phyloP scores from a whole-genome alignment of 108 stramenopile species.

The Nannochloropsis granulata region DNA sequence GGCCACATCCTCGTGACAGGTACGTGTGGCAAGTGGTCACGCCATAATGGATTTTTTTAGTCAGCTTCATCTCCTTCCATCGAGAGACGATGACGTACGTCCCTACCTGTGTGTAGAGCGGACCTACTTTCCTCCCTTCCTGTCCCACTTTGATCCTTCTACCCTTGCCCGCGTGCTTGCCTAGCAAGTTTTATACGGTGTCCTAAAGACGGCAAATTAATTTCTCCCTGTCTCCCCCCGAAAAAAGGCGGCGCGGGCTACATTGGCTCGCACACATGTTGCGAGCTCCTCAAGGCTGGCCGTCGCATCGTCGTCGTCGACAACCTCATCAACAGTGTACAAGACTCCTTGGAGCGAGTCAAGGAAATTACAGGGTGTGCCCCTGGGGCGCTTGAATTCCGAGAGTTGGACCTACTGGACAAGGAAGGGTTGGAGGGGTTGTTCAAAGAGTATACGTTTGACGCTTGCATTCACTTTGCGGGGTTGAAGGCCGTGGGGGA shows the following conservation, averaged over 20 bases:
- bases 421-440: conserved; percentile 7
- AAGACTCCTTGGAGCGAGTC: conserved; percentile 73
- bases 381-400: conserved; percentile 31
- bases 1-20: not conserved
- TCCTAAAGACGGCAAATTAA: not conserved
- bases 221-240: conserved; percentile 49
- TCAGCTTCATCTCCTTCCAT: not conserved
- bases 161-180: not conserved
- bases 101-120: not conserved
- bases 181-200: not conserved
- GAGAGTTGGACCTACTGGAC: conserved; percentile 35
- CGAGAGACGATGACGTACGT: not conserved
- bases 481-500: conserved; percentile 95
- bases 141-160: not conserved
- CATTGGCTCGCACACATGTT: conserved; percentile 94
- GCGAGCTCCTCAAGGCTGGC: conserved; percentile 70
- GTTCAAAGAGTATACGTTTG: conserved; percentile 50
- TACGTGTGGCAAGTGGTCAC: not conserved
- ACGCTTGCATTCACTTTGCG: conserved; percentile 95
- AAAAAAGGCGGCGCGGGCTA: conserved; percentile 79
- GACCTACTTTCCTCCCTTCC: not conserved
- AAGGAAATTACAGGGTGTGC: conserved; percentile 43
- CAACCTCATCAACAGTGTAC: conserved; percentile 72
- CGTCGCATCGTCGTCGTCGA: conserved; percentile 72
- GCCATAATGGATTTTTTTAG: too few species aligned